A percentile compares a stretch with the other conserved stretches of the same genome.
Evolutionary conservation across 2,329 filamentous ascomycete species (phyloP).

Genomic region (Cercospora berteroae): DNA sequence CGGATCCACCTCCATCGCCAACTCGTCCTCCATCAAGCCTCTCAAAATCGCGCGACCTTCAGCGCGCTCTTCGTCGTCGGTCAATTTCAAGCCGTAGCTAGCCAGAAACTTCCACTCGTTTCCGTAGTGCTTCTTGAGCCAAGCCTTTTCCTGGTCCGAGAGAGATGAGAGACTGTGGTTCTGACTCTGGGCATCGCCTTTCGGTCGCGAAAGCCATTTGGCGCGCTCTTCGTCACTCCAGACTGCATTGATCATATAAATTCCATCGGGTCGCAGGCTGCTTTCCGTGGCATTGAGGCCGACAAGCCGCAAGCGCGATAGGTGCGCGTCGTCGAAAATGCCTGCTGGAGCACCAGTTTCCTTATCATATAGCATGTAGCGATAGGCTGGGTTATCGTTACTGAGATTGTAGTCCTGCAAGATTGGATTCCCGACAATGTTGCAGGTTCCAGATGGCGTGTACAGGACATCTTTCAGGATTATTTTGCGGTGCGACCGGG

Average conservation of each 20-base stretch:
- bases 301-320: background rate
- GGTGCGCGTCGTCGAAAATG: background rate
- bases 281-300: background rate
- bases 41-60: conserved; percentile 37
- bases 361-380: background rate
- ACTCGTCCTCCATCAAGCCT: conserved; percentile 29
- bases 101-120: conserved; percentile 40
- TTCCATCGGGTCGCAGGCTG: background rate
- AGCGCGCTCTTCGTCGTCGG: conserved; percentile 42
- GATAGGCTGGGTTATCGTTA: background rate
- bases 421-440: conserved; percentile 12
- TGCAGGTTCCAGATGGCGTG: conserved; percentile 15
- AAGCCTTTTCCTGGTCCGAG: conserved; percentile 33
- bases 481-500: background rate
- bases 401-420: background rate
- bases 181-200: background rate
- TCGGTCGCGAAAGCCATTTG: background rate
- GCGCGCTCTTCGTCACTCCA: background rate
- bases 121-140: conserved; percentile 38
- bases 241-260: background rate
- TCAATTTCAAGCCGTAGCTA: conserved; percentile 36
- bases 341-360: background rate
- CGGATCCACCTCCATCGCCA: background rate
- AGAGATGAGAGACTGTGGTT: background rate
- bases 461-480: conserved; percentile 17